A percentile compares a stretch with the other conserved stretches of the same genome.
Evolutionary conservation across 495 filamentous ascomycete species (phyloP).

Genomic region (Immersiella caudata): DNA sequence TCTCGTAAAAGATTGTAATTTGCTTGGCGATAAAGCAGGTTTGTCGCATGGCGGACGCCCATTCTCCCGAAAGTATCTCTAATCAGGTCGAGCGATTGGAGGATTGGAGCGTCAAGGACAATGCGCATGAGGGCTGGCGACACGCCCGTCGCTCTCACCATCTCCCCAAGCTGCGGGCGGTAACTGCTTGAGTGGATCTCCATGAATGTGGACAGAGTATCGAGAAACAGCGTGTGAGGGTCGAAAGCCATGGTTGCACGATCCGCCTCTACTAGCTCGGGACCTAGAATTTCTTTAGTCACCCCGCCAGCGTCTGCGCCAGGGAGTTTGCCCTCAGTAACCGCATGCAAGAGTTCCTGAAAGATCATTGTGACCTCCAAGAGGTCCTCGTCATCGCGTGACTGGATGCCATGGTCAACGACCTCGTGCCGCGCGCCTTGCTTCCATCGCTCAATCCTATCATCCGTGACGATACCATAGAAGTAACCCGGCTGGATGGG

Average conservation of each 20-base stretch:
- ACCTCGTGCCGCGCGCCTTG: conserved; percentile 55
- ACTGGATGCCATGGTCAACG: conserved; percentile 54
- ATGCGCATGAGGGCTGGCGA: conserved; percentile 73
- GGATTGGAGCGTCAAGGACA: conserved; percentile 74
- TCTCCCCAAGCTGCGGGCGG: conserved; percentile 48
- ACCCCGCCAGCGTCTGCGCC: conserved; percentile 69
- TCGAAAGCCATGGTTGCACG: conserved; percentile 53
- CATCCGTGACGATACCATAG: conserved; percentile 53
- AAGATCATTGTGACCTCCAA: conserved; percentile 70
- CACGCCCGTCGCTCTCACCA: conserved; percentile 72
- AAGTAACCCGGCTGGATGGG: conserved; percentile 46
- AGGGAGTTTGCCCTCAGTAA: conserved; percentile 66
- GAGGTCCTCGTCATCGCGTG: conserved; percentile 65
- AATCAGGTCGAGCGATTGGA: conserved; percentile 76
- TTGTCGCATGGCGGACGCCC: conserved; percentile 85
- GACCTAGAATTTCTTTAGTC: conserved; percentile 73
- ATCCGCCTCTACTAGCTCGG: conserved; percentile 51
- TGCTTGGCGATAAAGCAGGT: conserved; percentile 88
- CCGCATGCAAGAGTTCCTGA: conserved; percentile 80
- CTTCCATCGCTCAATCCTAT: conserved; percentile 49
- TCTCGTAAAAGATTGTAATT: conserved; percentile 96
- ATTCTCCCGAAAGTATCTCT: conserved; percentile 81
- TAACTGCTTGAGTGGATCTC: conserved; percentile 61
- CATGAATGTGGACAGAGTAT: conserved; percentile 74
- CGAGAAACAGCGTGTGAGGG: conserved; percentile 73